Conservation (phyloP, 495 filamentous ascomycete genomes). For the Apodospora peruviana region DNA sequence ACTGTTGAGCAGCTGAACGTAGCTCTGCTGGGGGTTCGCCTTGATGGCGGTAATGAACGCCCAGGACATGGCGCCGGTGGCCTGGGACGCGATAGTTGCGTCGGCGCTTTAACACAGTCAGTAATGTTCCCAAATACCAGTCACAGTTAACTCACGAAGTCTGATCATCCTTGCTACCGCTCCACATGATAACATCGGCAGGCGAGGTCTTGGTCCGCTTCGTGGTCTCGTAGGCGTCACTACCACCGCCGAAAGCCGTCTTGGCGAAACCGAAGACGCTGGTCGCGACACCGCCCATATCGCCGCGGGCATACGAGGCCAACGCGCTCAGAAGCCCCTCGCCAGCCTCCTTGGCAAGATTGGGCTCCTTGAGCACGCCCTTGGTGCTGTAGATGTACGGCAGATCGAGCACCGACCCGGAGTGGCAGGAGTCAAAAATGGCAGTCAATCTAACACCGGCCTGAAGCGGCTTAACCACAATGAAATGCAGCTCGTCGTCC, state of each 20-base stretch:
- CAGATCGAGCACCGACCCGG: slow-evolving; percentile 89
- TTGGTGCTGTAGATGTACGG: slow-evolving; percentile 96
- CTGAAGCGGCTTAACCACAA: slow-evolving; percentile 80
- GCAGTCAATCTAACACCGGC: slow-evolving; percentile 88
- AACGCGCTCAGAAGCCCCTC: slow-evolving; percentile 82
- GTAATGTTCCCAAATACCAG: not conserved
- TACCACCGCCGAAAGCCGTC: slow-evolving; percentile 80
- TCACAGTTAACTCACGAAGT: slow-evolving; percentile 62
- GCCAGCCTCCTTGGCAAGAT: slow-evolving; percentile 94
- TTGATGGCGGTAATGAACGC: slow-evolving; percentile 88
- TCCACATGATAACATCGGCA: slow-evolving; percentile 99
- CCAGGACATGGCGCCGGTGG: slow-evolving; percentile 95
- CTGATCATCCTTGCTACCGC: slow-evolving; percentile 90
- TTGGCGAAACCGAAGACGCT: slow-evolving; percentile 76
- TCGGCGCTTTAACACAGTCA: slow-evolving; percentile 44
- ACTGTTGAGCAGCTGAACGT: slow-evolving; percentile 87
- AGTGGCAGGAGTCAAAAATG: slow-evolving; percentile 99
- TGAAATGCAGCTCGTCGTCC: slow-evolving; percentile 97
- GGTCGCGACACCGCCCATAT: slow-evolving; percentile 69
- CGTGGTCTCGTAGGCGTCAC: slow-evolving; percentile 76
- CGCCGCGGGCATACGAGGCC: slow-evolving; percentile 75
- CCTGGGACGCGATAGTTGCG: slow-evolving; percentile 64
- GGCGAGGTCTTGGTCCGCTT: slow-evolving; percentile 87
- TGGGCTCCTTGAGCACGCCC: slow-evolving; percentile 96
- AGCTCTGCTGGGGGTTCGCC: slow-evolving; percentile 94